phyloP scores from a whole-genome alignment of 495 filamentous ascomycete genomes.

The Entonaema liquescens region DNA sequence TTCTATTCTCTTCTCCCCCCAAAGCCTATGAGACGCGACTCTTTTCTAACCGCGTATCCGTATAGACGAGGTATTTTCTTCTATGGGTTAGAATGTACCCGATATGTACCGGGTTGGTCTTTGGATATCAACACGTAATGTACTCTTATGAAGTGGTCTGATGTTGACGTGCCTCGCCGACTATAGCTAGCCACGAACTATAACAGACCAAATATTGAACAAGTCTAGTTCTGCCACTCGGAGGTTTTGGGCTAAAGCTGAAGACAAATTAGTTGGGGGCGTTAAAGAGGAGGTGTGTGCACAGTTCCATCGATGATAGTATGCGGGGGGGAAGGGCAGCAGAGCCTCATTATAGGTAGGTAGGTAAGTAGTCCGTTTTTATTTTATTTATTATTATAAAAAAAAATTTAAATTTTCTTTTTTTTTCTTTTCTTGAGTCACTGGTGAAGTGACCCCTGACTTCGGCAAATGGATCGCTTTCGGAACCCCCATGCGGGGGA shows the following conservation, averaged over 20 bases:
- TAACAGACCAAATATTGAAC: neutral
- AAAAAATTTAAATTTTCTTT: no score
- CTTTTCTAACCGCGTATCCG: neutral
- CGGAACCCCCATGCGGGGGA: neutral
- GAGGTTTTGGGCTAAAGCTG: neutral
- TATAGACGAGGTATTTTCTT: neutral
- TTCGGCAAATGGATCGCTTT: neutral
- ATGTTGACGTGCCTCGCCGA: neutral
- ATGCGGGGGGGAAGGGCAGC: neutral
- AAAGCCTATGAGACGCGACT: neutral
- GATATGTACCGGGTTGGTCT: neutral
- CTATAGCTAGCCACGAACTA: neutral
- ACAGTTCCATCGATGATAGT: neutral
- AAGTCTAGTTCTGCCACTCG: neutral
- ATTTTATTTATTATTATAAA: no score
- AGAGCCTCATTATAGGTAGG: neutral
- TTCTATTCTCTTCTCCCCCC: neutral
- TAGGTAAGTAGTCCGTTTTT: no score
- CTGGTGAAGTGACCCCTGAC: neutral
- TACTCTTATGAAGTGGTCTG: neutral
- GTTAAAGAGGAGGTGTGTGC: neutral
- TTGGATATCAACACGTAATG: neutral
- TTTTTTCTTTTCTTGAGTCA: neutral
- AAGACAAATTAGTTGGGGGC: neutral
- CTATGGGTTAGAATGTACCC: neutral